Percentiles rank a stretch among this genome's conserved stretches.
These are phyloP conservation scores for Globisporangium acanthophoron DNA, from an alignment of 352 stramenopile genomes.

Conservation along the genomic window DNA sequence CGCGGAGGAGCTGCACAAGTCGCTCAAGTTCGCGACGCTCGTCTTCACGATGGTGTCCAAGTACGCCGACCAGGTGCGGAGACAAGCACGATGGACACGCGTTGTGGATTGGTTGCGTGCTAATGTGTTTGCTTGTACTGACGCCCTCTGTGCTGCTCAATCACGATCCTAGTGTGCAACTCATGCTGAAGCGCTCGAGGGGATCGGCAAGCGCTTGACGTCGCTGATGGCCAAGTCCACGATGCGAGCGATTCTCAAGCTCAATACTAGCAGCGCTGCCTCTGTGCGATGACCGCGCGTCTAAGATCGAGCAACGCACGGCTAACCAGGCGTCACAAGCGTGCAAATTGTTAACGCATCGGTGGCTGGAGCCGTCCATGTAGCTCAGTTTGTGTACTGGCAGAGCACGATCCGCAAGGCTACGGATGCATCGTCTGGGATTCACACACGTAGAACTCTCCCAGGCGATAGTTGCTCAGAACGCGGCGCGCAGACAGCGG, in stretches of 20 bases:
- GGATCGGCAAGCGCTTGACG: constrained; percentile 33
- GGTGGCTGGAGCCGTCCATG: too few relatives aligned
- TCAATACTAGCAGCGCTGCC: constrained; percentile 20
- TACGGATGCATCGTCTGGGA: constrained; percentile 26
- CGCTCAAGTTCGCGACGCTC: constrained; percentile 59
- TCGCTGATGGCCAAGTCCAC: constrained; percentile 67
- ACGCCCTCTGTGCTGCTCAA: neutral
- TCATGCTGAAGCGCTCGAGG: constrained; percentile 41
- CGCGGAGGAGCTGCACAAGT: constrained; percentile 24
- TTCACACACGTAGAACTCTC: constrained; percentile 58
- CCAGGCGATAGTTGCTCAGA: constrained; percentile 52
- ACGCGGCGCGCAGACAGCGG: constrained; percentile 34
- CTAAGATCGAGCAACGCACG: neutral
- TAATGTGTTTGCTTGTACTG: neutral
- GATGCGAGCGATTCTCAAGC: constrained; percentile 56
- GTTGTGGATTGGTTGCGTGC: neutral
- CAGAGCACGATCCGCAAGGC: neutral
- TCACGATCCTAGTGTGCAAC: constrained; percentile 19
- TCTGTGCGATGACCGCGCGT: neutral
- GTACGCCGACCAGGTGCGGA: constrained; percentile 32
- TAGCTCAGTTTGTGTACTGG: too few relatives aligned
- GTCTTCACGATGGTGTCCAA: constrained; percentile 63
- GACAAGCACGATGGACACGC: too few relatives aligned
- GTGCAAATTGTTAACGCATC: neutral
- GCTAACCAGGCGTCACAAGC: too few relatives aligned